phyloP scores from a whole-genome alignment of 2,329 filamentous ascomycete genomes.

The Colletotrichum karsti region DNA sequence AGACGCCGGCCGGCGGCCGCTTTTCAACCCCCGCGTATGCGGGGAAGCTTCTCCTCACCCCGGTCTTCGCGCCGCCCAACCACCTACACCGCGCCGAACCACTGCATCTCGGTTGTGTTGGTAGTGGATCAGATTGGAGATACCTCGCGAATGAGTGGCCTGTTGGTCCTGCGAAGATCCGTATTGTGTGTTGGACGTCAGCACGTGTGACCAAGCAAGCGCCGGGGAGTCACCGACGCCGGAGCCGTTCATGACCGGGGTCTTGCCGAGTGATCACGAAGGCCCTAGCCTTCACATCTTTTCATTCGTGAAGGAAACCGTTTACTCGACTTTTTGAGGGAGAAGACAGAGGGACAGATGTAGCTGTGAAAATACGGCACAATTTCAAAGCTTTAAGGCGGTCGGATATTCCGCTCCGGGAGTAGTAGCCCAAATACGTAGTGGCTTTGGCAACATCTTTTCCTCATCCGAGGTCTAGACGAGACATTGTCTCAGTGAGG shows the following conservation, averaged over 20 bases:
- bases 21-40: slow-evolving; percentile 5
- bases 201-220: not conserved
- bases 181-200: not conserved
- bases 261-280: no score
- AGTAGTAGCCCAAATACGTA: no score
- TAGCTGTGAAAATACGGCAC: no score
- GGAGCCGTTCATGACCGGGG: not conserved
- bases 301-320: no score
- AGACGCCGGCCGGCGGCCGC: not conserved
- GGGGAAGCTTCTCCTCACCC: not conserved
- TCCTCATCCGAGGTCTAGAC: no score
- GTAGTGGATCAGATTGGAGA: not conserved
- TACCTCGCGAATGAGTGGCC: not conserved
- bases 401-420: no score
- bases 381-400: no score
- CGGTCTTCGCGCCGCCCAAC: not conserved
- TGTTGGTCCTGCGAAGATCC: not conserved
- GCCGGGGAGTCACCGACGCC: not conserved
- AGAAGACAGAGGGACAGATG: no score
- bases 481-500: no score
- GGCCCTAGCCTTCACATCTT: no score
- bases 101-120: not conserved
- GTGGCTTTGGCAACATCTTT: no score
- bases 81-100: not conserved
- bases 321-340: no score